Base-by-base conservation (phyloP, 495 filamentous ascomycete genomes). In the Penicillium dipodomyicola region DNA sequence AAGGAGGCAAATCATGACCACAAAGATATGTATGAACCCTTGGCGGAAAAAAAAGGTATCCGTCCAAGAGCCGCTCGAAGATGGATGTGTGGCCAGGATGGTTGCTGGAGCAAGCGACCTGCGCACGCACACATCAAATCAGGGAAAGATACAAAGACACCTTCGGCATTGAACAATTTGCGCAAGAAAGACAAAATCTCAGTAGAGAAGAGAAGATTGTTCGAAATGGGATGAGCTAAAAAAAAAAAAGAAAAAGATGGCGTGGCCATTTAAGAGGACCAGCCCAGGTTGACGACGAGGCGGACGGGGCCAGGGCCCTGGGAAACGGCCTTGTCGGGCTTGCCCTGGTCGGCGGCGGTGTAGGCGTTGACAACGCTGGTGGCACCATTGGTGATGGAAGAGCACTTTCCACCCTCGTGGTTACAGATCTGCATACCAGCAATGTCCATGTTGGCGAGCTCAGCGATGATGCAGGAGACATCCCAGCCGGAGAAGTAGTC, bases 401-500 rank as follows among this genome's bases (percentile, higher is more conserved):
- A 77, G 68, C 75, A 77, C 47, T 54, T 52, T 15, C 32, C 32
- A 29, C 61, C 61, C n/a, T n/a, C 15, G 66, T 68, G 64, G 49
- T 61, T 54, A 57, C 75, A 77, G 51, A 77, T 77, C 47, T 63
- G 61, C 75, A 77, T 77, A 52, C 75, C 75, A 64, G 70, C 68
- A 46, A 77, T 64, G 1, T 63, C 59, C 42, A 58, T 10, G 55
- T 61, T 65, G 55, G 63, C 63, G 39, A 52, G 50, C 60, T 76
- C 52, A 41, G 72, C 77, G 48, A 67, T 61, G 62, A 86, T 84
- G 58, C 74, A 77, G 40, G 76, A 76, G 40, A 84, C 75, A 59
- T 84, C 80, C 73, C 82, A 86, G 61, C 76, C 73, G 48, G 73
- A 73, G 61, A 54, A 70, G 43, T 72, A 65, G 51, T 72, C 65